Evolutionary conservation across 768 basidiomycete species (phyloP), one percentile per base, ranked within the genome.

Genomic region (Amanita subjunquillea): DNA sequence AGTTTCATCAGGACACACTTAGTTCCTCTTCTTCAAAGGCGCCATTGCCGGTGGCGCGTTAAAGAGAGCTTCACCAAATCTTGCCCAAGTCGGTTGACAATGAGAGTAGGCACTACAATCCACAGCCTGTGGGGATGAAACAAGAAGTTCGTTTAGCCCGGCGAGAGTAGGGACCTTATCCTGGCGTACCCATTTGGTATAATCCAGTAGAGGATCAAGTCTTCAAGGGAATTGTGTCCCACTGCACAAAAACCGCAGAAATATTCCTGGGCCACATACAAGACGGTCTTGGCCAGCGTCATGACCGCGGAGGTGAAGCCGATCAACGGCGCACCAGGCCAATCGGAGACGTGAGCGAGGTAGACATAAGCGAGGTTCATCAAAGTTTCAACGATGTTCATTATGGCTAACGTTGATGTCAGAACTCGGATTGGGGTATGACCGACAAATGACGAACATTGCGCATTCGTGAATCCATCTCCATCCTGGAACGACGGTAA

Each of bases 391-490:
- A 91, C 65, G 54, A 93, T 50, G 62, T 92, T 95, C 58, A 94
- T 61, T 10, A 85, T 58, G 12, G 91, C 91, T 93, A 12, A 38
- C n/a, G 25, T 36, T 7, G 12, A 40, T 10, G 42, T 51, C 30
- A 39, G 46, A 37, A 10, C 13, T 48, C n/a, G 13, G 23, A 38
- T 9, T n/a, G 17, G 45, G 6, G 17, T 15, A 42, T 38, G 53
- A 32, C 10, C 30, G 30, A 13, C 32, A 34, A 34, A 34, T 46
- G 27, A 59, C 79, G 56, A 59, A 89, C 90, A 75, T 69, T 93
- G 91, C 13, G 91, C 91, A 58, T 80, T 88, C 15, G 91, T 82
- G 66, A 94, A 95, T 0, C 92, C 92, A 51, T 83, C 75, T 30
- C 80, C 78, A 0, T 72, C 66, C 56, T 81, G 67, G n/a, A 85